A percentile compares a stretch with the other conserved stretches of the same genome.
Conservation (phyloP, 495 filamentous ascomycete genomes). For the Tuber melanosporum region DNA sequence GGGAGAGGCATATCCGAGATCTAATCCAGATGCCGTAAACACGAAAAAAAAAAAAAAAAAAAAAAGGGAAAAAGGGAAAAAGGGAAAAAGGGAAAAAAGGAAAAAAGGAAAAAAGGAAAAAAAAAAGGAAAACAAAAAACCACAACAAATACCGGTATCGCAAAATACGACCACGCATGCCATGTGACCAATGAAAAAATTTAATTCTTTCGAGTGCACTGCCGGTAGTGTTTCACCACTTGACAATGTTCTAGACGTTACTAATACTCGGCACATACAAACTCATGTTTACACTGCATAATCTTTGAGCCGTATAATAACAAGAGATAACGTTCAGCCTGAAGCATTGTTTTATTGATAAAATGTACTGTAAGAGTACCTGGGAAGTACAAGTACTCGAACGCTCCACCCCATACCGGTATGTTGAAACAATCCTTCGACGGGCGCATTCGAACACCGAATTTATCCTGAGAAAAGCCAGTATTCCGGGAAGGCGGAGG, state of each 20-base stretch:
- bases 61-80: conserved; percentile 4
- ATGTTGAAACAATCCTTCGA: background rate
- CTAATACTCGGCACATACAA: conserved; percentile 2
- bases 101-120: conserved; percentile 4
- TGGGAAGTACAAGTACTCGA: background rate
- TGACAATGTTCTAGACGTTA: background rate
- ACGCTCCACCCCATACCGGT: background rate
- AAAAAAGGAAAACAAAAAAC: background rate
- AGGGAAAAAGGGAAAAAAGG: background rate
- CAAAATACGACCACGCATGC: background rate
- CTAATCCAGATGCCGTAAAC: conserved; percentile 11
- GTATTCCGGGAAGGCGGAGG: background rate
- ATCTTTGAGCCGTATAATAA: background rate
- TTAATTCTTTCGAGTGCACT: background rate
- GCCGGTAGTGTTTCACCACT: background rate
- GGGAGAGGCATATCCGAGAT: conserved; percentile 15
- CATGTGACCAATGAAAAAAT: conserved; percentile 19
- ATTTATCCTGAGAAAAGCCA: background rate
- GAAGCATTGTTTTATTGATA: background rate
- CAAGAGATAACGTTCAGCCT: background rate
- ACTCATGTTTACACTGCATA: background rate
- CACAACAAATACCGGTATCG: background rate
- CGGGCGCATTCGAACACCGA: background rate
- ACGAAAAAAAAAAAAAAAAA: conserved; percentile 5
- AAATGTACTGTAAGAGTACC: background rate